Evolutionary conservation across 441 rosid species (phyloP).

Genomic region (Kokia cookei): DNA sequence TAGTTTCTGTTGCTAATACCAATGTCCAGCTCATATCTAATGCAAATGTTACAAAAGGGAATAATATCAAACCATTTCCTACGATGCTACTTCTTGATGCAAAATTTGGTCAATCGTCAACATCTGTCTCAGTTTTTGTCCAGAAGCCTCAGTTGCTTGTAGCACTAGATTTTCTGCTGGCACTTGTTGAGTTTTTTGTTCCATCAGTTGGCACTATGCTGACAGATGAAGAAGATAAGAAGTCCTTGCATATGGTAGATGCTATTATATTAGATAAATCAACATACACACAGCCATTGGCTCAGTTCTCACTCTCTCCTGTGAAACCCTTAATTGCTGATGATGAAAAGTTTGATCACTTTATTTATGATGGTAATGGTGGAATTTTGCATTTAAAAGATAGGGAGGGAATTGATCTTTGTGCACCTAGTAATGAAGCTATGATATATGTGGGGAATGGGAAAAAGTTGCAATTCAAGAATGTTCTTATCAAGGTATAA

Average conservation of each 20-base stretch:
- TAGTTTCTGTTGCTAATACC: slow-evolving; percentile 19
- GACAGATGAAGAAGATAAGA: slow-evolving; percentile 65
- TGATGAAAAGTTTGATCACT: slow-evolving; percentile 66
- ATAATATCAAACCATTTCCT: slow-evolving; percentile 49
- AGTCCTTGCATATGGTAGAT: slow-evolving; percentile 42
- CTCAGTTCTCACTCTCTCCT: slow-evolving; percentile 75
- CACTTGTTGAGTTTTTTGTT: slow-evolving; percentile 89
- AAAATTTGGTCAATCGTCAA: slow-evolving; percentile 59
- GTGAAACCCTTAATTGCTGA: slow-evolving; percentile 81
- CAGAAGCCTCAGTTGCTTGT: slow-evolving; percentile 97
- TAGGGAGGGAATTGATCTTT: slow-evolving; percentile 55
- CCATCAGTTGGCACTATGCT: slow-evolving; percentile 70
- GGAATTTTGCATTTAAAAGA: slow-evolving; percentile 73
- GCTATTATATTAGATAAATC: slow-evolving; percentile 65
- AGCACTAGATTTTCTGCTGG: slow-evolving; percentile 94
- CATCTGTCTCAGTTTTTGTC: slow-evolving; percentile 56
- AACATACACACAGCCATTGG: slow-evolving; percentile 53
- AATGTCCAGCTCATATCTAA: slow-evolving; percentile 27
- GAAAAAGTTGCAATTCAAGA: slow-evolving; percentile 74
- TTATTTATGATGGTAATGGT: slow-evolving; percentile 89
- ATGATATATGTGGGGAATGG: slow-evolving; percentile 77
- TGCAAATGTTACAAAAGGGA: slow-evolving; percentile 26
- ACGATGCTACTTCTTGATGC: slow-evolving; percentile 96
- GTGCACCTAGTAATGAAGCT: slow-evolving; percentile 66
- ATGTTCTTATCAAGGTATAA: slow-evolving; percentile 76